These are phyloP conservation scores for Euphorbia lathyris DNA, from an alignment of 345 rosid genomes.

Conservation along the genomic window DNA sequence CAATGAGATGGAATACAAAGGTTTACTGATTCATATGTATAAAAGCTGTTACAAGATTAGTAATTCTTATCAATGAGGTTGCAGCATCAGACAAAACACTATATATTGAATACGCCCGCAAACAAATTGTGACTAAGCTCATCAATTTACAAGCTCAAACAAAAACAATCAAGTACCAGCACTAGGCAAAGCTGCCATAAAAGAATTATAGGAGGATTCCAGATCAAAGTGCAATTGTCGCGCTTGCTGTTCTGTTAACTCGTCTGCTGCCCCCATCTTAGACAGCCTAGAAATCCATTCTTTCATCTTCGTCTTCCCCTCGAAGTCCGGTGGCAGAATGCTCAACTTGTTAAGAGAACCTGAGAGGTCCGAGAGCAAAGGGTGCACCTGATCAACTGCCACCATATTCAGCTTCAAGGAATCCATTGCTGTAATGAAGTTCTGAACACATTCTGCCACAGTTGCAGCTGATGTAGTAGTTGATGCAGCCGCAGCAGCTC, in stretches of 20 bases:
- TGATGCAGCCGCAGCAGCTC: constrained; percentile 62
- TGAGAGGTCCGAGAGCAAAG: constrained; percentile 73
- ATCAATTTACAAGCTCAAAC: too few relatives aligned
- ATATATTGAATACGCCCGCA: neutral
- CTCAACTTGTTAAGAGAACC: constrained; percentile 72
- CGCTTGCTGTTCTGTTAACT: constrained; percentile 90
- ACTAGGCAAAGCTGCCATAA: constrained; percentile 95
- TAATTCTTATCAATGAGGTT: constrained; percentile 8
- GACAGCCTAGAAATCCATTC: constrained; percentile 85
- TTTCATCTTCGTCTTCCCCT: constrained; percentile 91
- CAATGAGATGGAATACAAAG: too few relatives aligned
- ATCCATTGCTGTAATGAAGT: constrained; percentile 94
- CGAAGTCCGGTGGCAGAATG: constrained; percentile 79
- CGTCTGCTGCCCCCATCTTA: constrained; percentile 95
- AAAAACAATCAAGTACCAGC: constrained; percentile 51
- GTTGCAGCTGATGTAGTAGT: constrained; percentile 70
- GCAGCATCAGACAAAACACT: constrained; percentile 6
- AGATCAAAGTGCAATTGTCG: constrained; percentile 91
- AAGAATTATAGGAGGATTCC: constrained; percentile 91
- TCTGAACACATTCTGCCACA: constrained; percentile 93
- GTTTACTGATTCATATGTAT: constrained; percentile 3
- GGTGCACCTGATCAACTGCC: constrained; percentile 92
- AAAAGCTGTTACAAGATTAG: constrained; percentile 12
- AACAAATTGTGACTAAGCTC: too few relatives aligned
- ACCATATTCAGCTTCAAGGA: constrained; percentile 90